Evolutionary conservation across 208 protist genomes (phyloP).

Genomic region (Trypanosoma lewisi): DNA sequence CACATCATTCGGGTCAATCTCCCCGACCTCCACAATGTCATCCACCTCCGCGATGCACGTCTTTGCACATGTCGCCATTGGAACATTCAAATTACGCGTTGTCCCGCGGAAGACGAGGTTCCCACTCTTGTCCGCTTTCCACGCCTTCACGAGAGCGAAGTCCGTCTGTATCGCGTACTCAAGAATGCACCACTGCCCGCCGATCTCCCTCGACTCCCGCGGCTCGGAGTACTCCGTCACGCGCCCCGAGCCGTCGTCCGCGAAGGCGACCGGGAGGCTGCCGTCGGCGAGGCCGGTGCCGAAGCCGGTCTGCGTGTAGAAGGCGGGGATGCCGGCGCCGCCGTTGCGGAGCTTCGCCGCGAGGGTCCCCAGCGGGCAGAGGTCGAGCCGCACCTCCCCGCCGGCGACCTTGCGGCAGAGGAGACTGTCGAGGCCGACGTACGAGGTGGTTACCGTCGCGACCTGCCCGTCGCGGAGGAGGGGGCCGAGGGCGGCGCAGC

Average conservation of each 20-base stretch:
- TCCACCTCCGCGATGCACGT: conserved; percentile 90
- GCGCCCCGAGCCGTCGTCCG: conserved; percentile 64
- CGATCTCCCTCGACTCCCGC: conserved; percentile 56
- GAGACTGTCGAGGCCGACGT: conserved; percentile 91
- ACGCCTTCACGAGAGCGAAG: conserved; percentile 88
- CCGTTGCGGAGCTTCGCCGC: conserved; percentile 87
- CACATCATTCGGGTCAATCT: conserved; percentile 58
- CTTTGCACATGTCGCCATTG: conserved; percentile 62
- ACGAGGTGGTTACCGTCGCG: conserved; percentile 66
- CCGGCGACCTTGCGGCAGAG: conserved; percentile 88
- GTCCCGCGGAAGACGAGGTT: conserved; percentile 63
- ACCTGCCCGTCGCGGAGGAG: conserved; percentile 89
- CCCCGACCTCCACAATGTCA: conserved; percentile 82
- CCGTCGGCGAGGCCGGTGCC: no score
- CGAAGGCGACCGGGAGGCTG: no score
- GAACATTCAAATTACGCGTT: conserved; percentile 89
- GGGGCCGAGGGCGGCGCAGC: conserved; percentile 93
- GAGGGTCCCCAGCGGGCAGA: conserved; percentile 91
- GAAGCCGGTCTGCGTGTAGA: conserved; percentile 86
- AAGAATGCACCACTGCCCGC: conserved; percentile 72
- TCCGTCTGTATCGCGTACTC: conserved; percentile 85
- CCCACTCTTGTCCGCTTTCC: conserved; percentile 68
- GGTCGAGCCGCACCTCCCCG: conserved; percentile 91
- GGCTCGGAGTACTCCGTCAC: conserved; percentile 84
- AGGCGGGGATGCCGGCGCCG: conserved; percentile 92